Percentiles rank a stretch among this genome's conserved stretches.
Evolutionary conservation across 1,139 yeast genomes (phyloP).

Genomic region (Casaregolazyma lundiana): DNA sequence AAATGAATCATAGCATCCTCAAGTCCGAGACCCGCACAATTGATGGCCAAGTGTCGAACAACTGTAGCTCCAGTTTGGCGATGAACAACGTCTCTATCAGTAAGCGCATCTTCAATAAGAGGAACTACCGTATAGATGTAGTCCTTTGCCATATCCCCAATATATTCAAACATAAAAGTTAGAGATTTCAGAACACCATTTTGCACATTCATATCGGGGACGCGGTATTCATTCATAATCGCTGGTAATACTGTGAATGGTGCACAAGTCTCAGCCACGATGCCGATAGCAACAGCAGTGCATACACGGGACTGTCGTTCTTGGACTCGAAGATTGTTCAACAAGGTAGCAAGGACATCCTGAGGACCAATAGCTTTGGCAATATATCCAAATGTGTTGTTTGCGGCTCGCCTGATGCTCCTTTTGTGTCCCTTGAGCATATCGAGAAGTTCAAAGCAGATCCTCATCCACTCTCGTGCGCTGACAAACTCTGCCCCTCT

Average conservation of each 20-base stretch:
- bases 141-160: constrained; percentile 76
- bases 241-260: constrained; percentile 97
- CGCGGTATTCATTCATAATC: constrained; percentile 89
- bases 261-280: constrained; percentile 89
- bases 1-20: constrained; percentile 75
- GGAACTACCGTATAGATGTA: constrained; percentile 81
- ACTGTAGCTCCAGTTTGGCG: constrained; percentile 95
- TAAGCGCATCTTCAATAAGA: constrained; percentile 80
- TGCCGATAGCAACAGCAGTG: constrained; percentile 97
- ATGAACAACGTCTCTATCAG: constrained; percentile 88
- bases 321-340: constrained; percentile 83
- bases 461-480: constrained; percentile 97
- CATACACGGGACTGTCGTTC: constrained; percentile 96
- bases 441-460: constrained; percentile 85
- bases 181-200: constrained; percentile 91
- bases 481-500: constrained; percentile 82
- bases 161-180: constrained; percentile 91
- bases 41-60: constrained; percentile 73
- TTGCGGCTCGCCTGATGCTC: constrained; percentile 78
- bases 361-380: constrained; percentile 96
- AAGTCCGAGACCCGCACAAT: constrained; percentile 68
- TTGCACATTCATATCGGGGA: constrained; percentile 90
- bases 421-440: constrained; percentile 83
- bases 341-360: constrained; percentile 79
- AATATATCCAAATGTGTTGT: constrained; percentile 84